Conservation (phyloP, 73 alveolate species). For the Tetrahymena elliotti region DNA sequence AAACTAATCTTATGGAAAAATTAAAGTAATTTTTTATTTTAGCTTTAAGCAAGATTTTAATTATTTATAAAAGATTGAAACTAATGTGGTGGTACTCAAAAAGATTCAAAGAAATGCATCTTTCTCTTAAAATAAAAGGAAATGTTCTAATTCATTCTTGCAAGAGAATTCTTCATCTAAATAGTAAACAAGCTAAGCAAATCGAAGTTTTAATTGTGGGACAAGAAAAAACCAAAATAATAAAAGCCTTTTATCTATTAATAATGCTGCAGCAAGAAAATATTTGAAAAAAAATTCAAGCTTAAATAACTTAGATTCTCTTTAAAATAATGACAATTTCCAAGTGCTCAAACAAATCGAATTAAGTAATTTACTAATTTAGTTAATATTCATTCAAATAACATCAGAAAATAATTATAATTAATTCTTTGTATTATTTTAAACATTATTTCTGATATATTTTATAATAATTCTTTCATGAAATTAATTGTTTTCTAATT, state of each 20-base stretch:
- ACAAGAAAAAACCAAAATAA: background rate
- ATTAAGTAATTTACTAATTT: background rate
- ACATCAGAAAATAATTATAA: background rate
- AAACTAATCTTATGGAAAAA: background rate
- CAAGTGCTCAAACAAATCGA: background rate
- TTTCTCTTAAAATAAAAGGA: background rate
- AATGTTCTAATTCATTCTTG: background rate
- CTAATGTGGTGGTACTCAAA: background rate
- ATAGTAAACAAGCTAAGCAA: background rate
- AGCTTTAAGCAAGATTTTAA: background rate
- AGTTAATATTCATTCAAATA: background rate
- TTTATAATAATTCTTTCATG: background rate
- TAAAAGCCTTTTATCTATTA: background rate
- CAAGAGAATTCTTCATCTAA: background rate
- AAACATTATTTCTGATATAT: background rate
- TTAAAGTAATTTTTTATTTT: background rate
- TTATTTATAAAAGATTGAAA: background rate
- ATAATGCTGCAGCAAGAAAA: background rate
- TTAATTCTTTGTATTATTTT: background rate
- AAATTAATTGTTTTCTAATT: background rate
- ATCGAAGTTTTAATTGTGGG: background rate
- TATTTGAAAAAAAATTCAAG: background rate
- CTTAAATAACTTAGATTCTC: background rate
- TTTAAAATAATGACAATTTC: background rate
- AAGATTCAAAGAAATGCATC: background rate